Evolutionary conservation across 305 asterid genomes (phyloP).

Genomic region (Lippia alba): DNA sequence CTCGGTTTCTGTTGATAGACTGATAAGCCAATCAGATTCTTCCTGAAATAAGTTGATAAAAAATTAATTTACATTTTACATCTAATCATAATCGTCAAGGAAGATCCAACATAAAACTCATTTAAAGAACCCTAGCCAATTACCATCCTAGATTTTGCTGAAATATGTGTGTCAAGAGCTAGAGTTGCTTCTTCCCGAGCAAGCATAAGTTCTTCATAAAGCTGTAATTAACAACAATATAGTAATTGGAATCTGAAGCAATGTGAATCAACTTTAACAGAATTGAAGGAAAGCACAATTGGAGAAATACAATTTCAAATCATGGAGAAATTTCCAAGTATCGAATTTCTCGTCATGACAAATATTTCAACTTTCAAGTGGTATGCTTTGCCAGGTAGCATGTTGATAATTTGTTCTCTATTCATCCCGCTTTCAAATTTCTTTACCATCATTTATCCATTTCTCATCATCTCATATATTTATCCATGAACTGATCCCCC

Average conservation of each 20-base stretch:
- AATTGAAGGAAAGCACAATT: background rate
- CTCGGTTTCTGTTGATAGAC: constrained; percentile 54
- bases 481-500: too few relatives aligned
- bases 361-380: background rate
- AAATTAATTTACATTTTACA: constrained; percentile 27
- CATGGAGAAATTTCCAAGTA: constrained; percentile 21
- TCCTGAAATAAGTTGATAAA: constrained; percentile 57
- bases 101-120: constrained; percentile 6
- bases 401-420: too few relatives aligned
- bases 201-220: constrained; percentile 64
- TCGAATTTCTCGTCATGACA: constrained; percentile 18
- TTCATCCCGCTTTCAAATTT: too few relatives aligned
- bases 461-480: too few relatives aligned
- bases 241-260: background rate
- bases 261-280: constrained; percentile 21
- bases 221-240: constrained; percentile 48
- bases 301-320: constrained; percentile 22
- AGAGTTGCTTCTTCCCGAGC: constrained; percentile 67
- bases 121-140: constrained; percentile 30
- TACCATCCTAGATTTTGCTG: constrained; percentile 49
- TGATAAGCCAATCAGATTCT: constrained; percentile 54
- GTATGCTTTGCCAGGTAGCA: too few relatives aligned
- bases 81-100: background rate
- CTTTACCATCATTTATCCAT: too few relatives aligned
- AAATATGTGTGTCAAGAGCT: constrained; percentile 64